Evolutionary conservation across 164 flowering plant species (phyloP).

Genomic region (Nymphaea thermarum): DNA sequence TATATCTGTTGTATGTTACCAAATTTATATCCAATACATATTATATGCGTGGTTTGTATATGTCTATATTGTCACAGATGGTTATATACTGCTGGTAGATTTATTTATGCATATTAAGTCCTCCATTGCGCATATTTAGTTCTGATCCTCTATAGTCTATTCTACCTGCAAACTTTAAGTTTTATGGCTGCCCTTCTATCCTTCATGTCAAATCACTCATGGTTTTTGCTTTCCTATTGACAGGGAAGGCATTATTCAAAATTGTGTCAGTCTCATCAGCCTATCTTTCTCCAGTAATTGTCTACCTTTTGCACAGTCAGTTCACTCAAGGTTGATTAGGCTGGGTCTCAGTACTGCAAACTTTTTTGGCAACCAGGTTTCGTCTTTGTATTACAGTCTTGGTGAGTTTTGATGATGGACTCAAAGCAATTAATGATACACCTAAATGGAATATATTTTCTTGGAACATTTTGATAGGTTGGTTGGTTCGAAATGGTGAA

Average conservation of each 20-base stretch:
- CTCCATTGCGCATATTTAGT: no score
- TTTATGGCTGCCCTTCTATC: neutral
- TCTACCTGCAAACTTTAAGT: neutral
- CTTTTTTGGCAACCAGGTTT: conserved; percentile 42
- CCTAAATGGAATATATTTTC: conserved; percentile 25
- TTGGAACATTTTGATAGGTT: conserved; percentile 46
- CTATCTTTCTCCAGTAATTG: conserved; percentile 23
- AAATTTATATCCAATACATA: no score
- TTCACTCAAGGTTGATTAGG: conserved; percentile 54
- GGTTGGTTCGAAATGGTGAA: conserved; percentile 11
- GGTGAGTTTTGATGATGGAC: conserved; percentile 20
- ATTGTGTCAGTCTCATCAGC: conserved; percentile 13
- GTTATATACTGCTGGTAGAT: no score
- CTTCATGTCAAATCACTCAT: neutral
- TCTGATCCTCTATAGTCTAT: no score
- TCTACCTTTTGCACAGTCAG: conserved; percentile 13
- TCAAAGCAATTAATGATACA: conserved; percentile 21
- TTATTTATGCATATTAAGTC: no score
- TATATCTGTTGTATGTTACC: no score
- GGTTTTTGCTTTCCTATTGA: neutral
- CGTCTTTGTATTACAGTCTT: conserved; percentile 25
- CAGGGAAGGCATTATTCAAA: neutral
- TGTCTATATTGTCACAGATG: no score
- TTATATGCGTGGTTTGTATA: no score
- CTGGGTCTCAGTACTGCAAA: conserved; percentile 28